Base-by-base conservation (phyloP, 140 eudicot species). In the Ambrosia hybrid region DNA sequence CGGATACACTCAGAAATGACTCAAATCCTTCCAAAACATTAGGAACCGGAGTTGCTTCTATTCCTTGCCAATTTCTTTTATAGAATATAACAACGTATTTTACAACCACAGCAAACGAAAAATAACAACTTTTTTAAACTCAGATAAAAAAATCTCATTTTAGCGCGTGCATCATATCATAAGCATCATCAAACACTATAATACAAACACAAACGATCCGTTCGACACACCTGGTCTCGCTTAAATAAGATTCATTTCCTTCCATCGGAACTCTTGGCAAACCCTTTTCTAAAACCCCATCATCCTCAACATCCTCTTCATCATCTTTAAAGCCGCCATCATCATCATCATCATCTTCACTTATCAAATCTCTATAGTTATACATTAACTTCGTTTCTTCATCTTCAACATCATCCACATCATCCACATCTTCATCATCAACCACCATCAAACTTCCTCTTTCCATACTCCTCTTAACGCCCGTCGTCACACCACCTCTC, bases 221-320 rank as follows among this genome's bases (percentile, higher is more conserved):
- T 39, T 58, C 72, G 74, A 61, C 17, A 33, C 56, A 92, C 98
- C 98, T 95, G 68, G 96, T 91, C 73, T 86, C 89, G 64, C 95
- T 95, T 43, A 95, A 84, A 81, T 95, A 82, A 60, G 99, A 83
- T 65, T 80, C 97, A 67, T 51, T 82, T 68, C 75, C 73, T 45
- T 79, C 87, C 1, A 70, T 36, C 2, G 85, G 68, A 76, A 85
- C 78, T 36, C 83, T 77, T 57, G 85, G 72, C n/a, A 55, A 49
- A 59, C 67, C 73, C 55, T 71, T 71, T 60, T 51, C 59, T 71
- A 65, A 75, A 67, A 51, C 79, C 49, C 55, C 85, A 38, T 81
- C 87, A 6, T 71, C 86, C 55, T 52, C 84, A 12, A 51, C 84
- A 17, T 69, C 82, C 0, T 73, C 95, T 9, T 68, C 82, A 6